Evolutionary conservation across 2,329 filamentous ascomycete species (phyloP), one percentile per base, ranked within the genome.

Genomic region (Trichoderma sp.): DNA sequence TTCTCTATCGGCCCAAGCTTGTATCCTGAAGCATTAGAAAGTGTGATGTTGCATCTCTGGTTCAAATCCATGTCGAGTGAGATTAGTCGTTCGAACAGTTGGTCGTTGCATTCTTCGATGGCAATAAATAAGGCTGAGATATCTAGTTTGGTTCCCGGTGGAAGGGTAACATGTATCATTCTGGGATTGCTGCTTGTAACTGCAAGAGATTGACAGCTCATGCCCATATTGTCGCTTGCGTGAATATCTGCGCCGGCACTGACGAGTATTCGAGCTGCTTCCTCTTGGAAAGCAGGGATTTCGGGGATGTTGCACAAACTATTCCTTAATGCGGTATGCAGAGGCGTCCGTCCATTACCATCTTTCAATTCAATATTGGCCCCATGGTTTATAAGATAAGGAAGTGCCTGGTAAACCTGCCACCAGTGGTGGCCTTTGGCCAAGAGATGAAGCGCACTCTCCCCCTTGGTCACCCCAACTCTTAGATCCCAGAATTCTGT

Each of bases 351-450:
- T 1, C 69, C 70, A 0, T 37, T 8, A 3, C 13, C 0, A 37
- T 70, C 56, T 9, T 69, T 68, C 13, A 70, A 34, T 8, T 70
- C 35, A 6, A 71, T n/a, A 12, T 71, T 58, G 5, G 69, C 72
- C 10, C 71, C 72, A 2, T 61, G 39, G 6, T 64, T 52, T 32
- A 74, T 53, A 1, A 74, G 50, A 61, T 73, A 73, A 2, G 71
- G 72, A 7, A 74, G 32, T n/a, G 70, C 72, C 22, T 72, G 71
- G 25, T 69, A 53, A 42, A 69, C 72, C 8, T 73, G 71, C 72
- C 72, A 74, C 72, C 72, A 74, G 10, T 15, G 27, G 1, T 39
- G 10, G 1, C 50, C 72, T 71, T 12, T 22, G n/a, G 10, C 69
- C 63, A 25, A 69, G 57, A 22, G 42, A 17, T 69, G 69, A 19